Conservation (phyloP, 495 filamentous ascomycete genomes). For the Penicillium manginii region DNA sequence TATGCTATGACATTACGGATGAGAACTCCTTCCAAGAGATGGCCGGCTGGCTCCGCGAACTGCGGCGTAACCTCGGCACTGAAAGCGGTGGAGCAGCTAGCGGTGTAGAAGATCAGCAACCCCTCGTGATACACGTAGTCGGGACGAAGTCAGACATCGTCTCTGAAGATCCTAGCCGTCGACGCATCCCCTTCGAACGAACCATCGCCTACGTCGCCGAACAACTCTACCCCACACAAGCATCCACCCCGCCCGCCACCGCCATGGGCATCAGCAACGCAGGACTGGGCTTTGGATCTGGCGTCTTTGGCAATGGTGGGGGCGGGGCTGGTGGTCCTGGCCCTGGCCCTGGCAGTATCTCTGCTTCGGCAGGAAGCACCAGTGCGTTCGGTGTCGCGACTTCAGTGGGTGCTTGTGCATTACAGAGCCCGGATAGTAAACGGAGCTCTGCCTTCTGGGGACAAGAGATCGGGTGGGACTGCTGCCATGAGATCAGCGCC, state of each 20-base stretch:
- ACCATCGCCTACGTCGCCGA: constrained; percentile 96
- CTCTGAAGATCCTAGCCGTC: constrained; percentile 70
- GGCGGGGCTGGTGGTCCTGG: constrained; percentile 8
- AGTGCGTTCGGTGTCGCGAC: constrained; percentile 12
- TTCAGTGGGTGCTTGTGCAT: constrained; percentile 44
- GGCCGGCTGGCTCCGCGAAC: constrained; percentile 86
- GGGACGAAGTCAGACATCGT: constrained; percentile 95
- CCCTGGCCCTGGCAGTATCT: background rate
- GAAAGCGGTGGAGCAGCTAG: constrained; percentile 11
- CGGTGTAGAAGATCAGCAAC: constrained; percentile 36
- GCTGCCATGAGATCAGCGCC: constrained; percentile 94
- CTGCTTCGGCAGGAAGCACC: constrained; percentile 2
- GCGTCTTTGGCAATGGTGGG: constrained; percentile 19
- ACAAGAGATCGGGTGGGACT: constrained; percentile 92
- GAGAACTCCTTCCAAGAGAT: constrained; percentile 87
- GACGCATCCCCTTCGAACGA: constrained; percentile 88
- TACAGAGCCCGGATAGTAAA: constrained; percentile 72
- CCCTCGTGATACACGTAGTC: constrained; percentile 92
- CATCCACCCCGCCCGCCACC: constrained; percentile 67
- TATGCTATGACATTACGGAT: constrained; percentile 94
- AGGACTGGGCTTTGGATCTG: constrained; percentile 18
- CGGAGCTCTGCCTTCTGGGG: constrained; percentile 86
- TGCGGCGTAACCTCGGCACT: constrained; percentile 65
- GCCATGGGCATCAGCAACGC: constrained; percentile 35
- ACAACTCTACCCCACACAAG: constrained; percentile 71